These are phyloP conservation scores for Phoma sp. DNA, from an alignment of 2,329 filamentous ascomycete species.

Conservation along the genomic window DNA sequence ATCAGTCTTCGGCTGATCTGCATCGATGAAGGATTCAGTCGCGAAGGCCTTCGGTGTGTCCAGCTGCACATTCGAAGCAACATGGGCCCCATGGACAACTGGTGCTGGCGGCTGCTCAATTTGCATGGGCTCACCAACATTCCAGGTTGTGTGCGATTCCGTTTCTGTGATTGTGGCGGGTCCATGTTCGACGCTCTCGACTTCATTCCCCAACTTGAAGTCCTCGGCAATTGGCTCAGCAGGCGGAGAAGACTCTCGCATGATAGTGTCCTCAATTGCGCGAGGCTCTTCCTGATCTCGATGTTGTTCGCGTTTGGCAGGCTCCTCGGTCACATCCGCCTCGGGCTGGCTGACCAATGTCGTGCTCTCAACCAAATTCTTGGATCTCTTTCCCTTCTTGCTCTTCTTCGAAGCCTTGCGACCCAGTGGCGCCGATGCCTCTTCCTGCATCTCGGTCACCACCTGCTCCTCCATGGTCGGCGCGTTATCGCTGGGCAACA, in stretches of 20 bases:
- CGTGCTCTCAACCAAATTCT: slow-evolving; percentile 17
- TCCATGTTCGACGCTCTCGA: not conserved
- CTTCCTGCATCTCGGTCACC: not conserved
- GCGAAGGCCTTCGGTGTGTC: too few species aligned
- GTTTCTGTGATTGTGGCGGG: not conserved
- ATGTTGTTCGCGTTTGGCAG: not conserved
- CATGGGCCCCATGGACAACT: too few species aligned
- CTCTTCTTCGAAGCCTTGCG: slow-evolving; percentile 42
- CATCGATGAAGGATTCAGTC: too few species aligned
- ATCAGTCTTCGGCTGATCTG: too few species aligned
- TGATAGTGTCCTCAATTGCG: not conserved
- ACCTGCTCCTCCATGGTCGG: not conserved
- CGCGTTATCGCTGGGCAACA: not conserved
- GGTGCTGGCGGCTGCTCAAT: not conserved
- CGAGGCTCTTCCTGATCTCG: not conserved
- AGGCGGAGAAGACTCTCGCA: not conserved
- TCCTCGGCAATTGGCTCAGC: not conserved
- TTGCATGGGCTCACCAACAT: not conserved
- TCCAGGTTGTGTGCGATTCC: not conserved
- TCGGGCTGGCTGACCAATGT: not conserved
- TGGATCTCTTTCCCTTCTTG: slow-evolving; percentile 43
- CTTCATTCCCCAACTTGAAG: not conserved
- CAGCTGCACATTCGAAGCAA: too few species aligned
- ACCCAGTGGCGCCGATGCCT: slow-evolving; percentile 15
- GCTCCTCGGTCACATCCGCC: not conserved